Percentiles rank a stretch among this genome's conserved stretches.
phyloP scores from a whole-genome alignment of 306 rosid species.

The cucumber (Cucumis sativus) region DNA sequence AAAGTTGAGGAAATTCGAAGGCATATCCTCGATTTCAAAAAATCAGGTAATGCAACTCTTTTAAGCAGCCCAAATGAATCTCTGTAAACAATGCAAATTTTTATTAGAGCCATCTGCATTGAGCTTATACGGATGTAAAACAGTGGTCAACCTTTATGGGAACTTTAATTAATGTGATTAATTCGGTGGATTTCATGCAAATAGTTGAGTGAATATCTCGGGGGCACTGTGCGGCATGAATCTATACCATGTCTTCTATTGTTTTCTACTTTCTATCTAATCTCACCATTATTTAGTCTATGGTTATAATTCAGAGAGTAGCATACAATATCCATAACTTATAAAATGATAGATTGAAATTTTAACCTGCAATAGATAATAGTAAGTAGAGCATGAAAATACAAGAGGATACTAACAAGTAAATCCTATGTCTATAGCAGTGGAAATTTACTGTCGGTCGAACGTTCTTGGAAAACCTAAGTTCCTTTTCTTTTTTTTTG shows the following conservation, averaged over 20 bases:
- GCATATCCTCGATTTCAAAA: constrained; percentile 59
- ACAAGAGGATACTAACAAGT: background rate
- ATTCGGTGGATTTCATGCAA: background rate
- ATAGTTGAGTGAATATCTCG: background rate
- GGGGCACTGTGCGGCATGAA: background rate
- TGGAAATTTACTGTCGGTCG: background rate
- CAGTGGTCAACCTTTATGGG: background rate
- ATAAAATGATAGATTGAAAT: background rate
- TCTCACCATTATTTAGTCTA: background rate
- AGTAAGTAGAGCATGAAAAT: background rate
- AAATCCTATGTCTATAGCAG: background rate
- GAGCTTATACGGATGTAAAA: background rate
- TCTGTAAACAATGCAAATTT: background rate
- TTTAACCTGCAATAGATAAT: background rate
- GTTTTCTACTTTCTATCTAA: background rate
- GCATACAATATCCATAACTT: background rate
- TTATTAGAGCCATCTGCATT: background rate
- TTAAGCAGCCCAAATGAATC: background rate
- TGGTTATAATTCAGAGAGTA: background rate
- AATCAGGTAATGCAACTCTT: constrained; percentile 52
- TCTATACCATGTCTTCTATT: background rate
- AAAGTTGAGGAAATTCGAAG: constrained; percentile 91
- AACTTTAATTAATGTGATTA: background rate
- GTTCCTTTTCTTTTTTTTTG: background rate
- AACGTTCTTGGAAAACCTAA: background rate